Evolutionary conservation across 108 stramenopile species (phyloP).

Genomic region (Epithemia pelagica): DNA sequence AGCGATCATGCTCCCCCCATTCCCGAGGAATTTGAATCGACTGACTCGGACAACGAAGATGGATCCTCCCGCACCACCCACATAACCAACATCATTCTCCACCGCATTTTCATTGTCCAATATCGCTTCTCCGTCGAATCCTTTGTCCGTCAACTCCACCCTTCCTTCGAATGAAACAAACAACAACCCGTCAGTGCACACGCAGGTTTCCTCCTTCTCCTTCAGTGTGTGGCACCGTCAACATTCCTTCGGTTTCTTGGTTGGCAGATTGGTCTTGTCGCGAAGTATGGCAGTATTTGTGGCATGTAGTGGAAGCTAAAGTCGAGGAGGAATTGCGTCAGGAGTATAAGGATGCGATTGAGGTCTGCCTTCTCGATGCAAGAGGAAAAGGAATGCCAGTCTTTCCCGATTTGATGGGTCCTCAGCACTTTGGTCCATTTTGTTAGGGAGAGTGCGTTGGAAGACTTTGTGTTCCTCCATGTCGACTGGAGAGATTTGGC

Average conservation of each 20-base stretch:
- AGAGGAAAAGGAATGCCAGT: conserved; percentile 11
- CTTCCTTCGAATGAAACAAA: too few relatives aligned
- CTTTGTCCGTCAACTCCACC: too few relatives aligned
- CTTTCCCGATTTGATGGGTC: conserved; percentile 15
- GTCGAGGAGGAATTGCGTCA: conserved; percentile 4
- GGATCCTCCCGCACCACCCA: too few relatives aligned
- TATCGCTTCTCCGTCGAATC: too few relatives aligned
- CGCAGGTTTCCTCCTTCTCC: too few relatives aligned
- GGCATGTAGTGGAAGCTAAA: conserved; percentile 33
- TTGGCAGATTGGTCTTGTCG: conserved; percentile 29
- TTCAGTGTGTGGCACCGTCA: too few relatives aligned
- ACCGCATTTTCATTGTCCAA: too few relatives aligned
- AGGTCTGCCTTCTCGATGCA: conserved; percentile 22
- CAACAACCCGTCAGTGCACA: too few relatives aligned
- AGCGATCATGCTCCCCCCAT: too few relatives aligned
- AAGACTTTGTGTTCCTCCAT: conserved; percentile 32
- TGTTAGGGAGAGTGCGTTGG: conserved; percentile 26
- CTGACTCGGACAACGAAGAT: too few relatives aligned
- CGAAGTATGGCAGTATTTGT: conserved; percentile 43
- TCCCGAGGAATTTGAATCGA: too few relatives aligned
- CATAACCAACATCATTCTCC: too few relatives aligned
- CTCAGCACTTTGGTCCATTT: conserved; percentile 1
- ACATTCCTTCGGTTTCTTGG: conserved; percentile 52
- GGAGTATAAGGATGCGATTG: conserved; percentile 16
- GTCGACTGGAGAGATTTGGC: conserved; percentile 31